Evolutionary conservation across 2,329 filamentous ascomycete genomes (phyloP), one percentile per base, ranked within the genome.

Genomic region (Sarocladium strictum): DNA sequence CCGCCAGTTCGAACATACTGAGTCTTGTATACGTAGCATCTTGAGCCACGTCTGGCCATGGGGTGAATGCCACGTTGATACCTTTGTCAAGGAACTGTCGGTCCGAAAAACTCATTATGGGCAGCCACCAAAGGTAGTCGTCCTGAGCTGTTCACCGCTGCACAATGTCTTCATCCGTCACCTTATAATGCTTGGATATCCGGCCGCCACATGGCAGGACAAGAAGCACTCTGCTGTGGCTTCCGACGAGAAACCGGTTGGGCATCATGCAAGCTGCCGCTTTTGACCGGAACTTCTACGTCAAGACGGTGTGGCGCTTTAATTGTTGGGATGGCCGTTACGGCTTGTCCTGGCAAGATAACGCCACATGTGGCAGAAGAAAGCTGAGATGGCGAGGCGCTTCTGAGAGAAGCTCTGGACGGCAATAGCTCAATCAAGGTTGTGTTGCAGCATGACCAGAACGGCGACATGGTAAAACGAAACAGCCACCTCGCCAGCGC

Each of bases 191-290:
- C 43, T 47, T 24, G 43, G 29, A 26, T 47, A 27, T 47, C 43
- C 43, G 43, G 15, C 23, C 11, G 43, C 43, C 43, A 47, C 43
- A 47, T 47, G 43, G 43, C 43, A 47, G n/a, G 29, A 29, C 23
- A 7, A 7, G 43, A 11, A 12, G 24, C 12, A 38, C 6, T n/a
- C 6, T n/a, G 17, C 10, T 9, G 17, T 7, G 3, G 10, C 17
- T 43, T 19, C 40, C 17, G 21, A 23, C 35, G 24, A 9, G n/a
- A 26, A 47, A 47, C 43, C 21, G 43, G 12, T 47, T 21, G 23
- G 17, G 23, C 3, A 27, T n/a, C 10, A 14, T 43, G 21, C 40
- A 24, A 43, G 40, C 6, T 43, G 21, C 40, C 40, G 43, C 43
- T 23, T 27, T 5, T 15, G 43, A 47, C 43, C 3, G 14, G 24